Conservation (phyloP, 139 green algal species). For the Deuterostichococcus epilithicus region DNA sequence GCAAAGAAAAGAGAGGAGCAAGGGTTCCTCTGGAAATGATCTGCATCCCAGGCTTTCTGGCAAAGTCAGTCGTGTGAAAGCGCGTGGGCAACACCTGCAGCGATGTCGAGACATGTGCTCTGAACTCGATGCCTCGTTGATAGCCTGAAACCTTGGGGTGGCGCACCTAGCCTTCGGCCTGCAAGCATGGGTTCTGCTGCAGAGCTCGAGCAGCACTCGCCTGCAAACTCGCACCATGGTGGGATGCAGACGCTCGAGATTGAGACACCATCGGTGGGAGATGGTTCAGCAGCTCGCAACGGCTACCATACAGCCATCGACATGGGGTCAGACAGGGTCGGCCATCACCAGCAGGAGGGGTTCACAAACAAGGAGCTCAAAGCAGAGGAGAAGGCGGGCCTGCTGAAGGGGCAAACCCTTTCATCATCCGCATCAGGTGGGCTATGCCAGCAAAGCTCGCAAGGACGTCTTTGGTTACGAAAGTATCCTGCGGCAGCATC, state of each 20-base stretch:
- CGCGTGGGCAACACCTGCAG: too few species aligned
- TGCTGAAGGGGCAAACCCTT: neutral
- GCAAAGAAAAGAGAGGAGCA: too few species aligned
- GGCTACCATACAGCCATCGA: neutral
- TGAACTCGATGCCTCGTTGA: too few species aligned
- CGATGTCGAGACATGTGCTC: too few species aligned
- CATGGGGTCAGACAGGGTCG: neutral
- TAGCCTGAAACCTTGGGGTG: too few species aligned
- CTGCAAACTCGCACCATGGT: neutral
- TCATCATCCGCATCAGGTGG: neutral
- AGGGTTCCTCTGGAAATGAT: too few species aligned
- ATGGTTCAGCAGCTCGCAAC: neutral
- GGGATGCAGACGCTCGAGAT: neutral
- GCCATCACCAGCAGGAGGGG: neutral
- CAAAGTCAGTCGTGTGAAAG: too few species aligned
- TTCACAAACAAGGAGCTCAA: neutral
- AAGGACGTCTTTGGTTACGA: too few species aligned
- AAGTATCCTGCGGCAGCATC: too few species aligned
- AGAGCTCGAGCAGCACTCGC: neutral
- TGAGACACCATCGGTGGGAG: neutral
- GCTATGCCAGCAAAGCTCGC: neutral
- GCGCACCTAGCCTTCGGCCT: too few species aligned
- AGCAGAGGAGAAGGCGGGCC: neutral
- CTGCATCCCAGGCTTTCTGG: too few species aligned
- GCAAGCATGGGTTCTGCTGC: neutral